phyloP scores from a whole-genome alignment of 2,329 filamentous ascomycete species.

The Cladobotryum mycophilum region DNA sequence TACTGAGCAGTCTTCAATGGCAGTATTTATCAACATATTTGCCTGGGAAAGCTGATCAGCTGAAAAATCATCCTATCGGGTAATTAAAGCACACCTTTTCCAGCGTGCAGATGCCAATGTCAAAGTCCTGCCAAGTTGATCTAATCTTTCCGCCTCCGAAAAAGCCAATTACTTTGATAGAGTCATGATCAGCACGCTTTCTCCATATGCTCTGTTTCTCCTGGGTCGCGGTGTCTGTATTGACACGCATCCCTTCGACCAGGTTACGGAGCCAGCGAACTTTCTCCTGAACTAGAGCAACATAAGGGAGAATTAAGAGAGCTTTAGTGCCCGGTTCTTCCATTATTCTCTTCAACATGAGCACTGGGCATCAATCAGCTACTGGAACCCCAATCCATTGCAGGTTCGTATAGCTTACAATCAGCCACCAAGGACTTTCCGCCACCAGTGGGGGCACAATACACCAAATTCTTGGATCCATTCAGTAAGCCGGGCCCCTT shows the following conservation, averaged over 20 bases:
- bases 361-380: slow-evolving; percentile 35
- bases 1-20: slow-evolving; percentile 64
- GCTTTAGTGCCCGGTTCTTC: slow-evolving; percentile 59
- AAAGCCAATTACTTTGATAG: slow-evolving; percentile 62
- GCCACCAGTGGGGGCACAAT: slow-evolving; percentile 71
- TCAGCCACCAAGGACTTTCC: slow-evolving; percentile 71
- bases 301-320: slow-evolving; percentile 68
- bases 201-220: slow-evolving; percentile 42
- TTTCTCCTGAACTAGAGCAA: slow-evolving; percentile 75
- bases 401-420: slow-evolving; percentile 24
- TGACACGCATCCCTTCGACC: slow-evolving; percentile 51
- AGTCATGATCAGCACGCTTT: slow-evolving; percentile 49
- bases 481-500: slow-evolving; percentile 58
- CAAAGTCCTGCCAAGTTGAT: slow-evolving; percentile 65
- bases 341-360: slow-evolving; percentile 68
- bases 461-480: slow-evolving; percentile 66
- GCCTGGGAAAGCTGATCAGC: slow-evolving; percentile 41
- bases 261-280: slow-evolving; percentile 65
- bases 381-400: neutral
- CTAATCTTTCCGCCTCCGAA: slow-evolving; percentile 67
- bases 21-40: slow-evolving; percentile 65
- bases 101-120: slow-evolving; percentile 73
- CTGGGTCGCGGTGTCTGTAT: slow-evolving; percentile 21
- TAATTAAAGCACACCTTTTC: slow-evolving; percentile 51
- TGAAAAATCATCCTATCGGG: neutral